Conservation (phyloP, 768 basidiomycete species). For the Suillus brevipes region DNA sequence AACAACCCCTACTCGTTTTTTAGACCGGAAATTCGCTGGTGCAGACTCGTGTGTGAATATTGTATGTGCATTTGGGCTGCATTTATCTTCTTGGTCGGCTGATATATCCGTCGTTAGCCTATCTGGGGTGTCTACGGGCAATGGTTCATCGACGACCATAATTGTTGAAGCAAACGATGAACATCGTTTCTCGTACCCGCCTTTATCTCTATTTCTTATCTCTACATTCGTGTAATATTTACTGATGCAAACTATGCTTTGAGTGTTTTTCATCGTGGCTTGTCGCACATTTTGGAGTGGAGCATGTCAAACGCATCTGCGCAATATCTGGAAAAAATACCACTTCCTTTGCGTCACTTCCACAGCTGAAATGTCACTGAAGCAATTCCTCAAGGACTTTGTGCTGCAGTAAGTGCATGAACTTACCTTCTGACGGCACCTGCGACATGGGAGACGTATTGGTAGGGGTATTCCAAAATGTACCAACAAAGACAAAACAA, state of each 20-base stretch:
- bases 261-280: background rate
- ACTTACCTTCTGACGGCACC: background rate
- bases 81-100: background rate
- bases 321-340: background rate
- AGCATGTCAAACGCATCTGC: background rate
- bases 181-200: background rate
- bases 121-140: slow-evolving; percentile 14
- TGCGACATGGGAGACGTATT: background rate
- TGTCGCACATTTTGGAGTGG: background rate
- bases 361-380: too few species aligned
- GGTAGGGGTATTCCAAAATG: too few species aligned
- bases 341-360: background rate
- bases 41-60: slow-evolving; percentile 7
- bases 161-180: slow-evolving; percentile 1
- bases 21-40: slow-evolving; percentile 22
- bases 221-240: background rate
- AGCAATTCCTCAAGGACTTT: background rate
- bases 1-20: slow-evolving; percentile 32
- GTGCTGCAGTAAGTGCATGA: background rate
- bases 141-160: slow-evolving; percentile 13
- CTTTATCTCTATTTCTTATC: background rate
- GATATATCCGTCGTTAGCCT: background rate
- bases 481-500: too few species aligned
- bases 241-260: background rate
- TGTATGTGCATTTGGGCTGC: background rate